Evolutionary conservation across 2,329 filamentous ascomycete genomes (phyloP).

Genomic region (Diplodia scrobiculata): DNA sequence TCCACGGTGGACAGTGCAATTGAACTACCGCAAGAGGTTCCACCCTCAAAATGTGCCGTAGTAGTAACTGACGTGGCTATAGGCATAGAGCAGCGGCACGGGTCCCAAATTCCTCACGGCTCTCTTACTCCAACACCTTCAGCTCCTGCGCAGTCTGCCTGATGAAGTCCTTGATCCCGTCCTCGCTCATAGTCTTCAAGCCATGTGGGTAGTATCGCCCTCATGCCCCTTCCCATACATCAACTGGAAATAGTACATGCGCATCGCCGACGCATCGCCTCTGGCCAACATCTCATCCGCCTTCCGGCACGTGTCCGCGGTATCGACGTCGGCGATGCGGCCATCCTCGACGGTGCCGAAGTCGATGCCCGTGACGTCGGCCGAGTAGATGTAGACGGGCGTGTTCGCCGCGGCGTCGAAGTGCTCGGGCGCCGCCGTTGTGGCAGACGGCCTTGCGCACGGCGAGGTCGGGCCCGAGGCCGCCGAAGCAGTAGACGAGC

Average conservation of each 20-base stretch:
- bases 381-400: slow-evolving; percentile 5
- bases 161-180: background rate
- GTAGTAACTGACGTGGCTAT: background rate
- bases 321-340: background rate
- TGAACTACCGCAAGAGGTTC: too few species aligned
- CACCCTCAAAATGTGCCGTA: too few species aligned
- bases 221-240: slow-evolving; percentile 5
- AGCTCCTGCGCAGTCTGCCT: background rate
- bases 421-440: slow-evolving; percentile 11
- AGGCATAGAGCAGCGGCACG: background rate
- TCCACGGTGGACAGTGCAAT: too few species aligned
- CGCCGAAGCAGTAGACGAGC: background rate
- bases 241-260: background rate
- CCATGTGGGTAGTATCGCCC: background rate
- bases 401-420: background rate
- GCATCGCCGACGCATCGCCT: background rate
- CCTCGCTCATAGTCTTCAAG: background rate
- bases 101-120: background rate
- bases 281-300: background rate
- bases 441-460: background rate
- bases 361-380: background rate
- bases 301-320: background rate
- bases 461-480: background rate
- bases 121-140: background rate
- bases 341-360: slow-evolving; percentile 3